Evolutionary conservation across 2,329 filamentous ascomycete genomes (phyloP).

Genomic region (Zalaria sp.): DNA sequence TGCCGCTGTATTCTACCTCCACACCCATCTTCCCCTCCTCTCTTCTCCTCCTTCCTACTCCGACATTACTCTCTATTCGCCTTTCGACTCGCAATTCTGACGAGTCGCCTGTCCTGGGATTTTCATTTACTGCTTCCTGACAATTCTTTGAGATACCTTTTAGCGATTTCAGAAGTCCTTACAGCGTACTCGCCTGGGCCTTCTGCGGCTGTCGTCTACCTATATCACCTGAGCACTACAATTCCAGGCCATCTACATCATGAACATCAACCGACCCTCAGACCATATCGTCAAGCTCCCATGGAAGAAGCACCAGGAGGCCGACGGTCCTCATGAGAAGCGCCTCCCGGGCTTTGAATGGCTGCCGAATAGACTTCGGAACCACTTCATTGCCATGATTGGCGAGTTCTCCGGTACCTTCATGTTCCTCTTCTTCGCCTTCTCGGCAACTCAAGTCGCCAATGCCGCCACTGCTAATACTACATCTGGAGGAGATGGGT

Average conservation of each 20-base stretch:
- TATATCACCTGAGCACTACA: neutral
- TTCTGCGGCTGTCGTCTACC: neutral
- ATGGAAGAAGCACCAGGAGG: constrained; percentile 18
- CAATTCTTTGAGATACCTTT: neutral
- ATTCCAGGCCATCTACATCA: constrained; percentile 10
- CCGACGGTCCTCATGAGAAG: constrained; percentile 13
- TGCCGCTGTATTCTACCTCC: neutral
- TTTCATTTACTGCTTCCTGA: neutral
- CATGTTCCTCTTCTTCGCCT: constrained; percentile 29
- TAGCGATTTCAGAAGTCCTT: too few relatives aligned
- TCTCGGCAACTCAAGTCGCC: constrained; percentile 25
- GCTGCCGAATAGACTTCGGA: constrained; percentile 27
- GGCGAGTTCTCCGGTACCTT: constrained; percentile 32
- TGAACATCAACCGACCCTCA: constrained; percentile 24
- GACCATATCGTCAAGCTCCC: constrained; percentile 23
- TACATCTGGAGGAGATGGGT: constrained; percentile 7
- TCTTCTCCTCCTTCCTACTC: constrained; percentile 1
- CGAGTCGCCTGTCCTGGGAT: neutral
- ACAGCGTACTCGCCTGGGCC: too few relatives aligned
- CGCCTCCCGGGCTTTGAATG: constrained; percentile 25
- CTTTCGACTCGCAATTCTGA: neutral
- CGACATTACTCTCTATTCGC: constrained; percentile 1
- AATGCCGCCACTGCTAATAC: constrained; percentile 18
- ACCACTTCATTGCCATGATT: constrained; percentile 26
- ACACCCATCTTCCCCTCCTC: constrained; percentile 2